phyloP scores from a whole-genome alignment of 495 filamentous ascomycete species.

The Daldinia bambusicola region DNA sequence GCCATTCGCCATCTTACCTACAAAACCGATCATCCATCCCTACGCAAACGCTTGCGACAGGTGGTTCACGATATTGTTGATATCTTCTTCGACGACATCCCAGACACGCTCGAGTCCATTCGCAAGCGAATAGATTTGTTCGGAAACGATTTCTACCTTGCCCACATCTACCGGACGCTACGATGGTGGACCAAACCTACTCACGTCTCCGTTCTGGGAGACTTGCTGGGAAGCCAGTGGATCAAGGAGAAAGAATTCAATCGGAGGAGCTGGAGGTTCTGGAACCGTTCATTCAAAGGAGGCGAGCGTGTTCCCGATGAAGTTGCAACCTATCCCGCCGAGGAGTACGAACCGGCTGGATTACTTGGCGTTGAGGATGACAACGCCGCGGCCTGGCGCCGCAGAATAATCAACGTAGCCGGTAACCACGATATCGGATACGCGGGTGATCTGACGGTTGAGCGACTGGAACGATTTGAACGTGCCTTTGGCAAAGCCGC shows the following conservation, averaged over 20 bases:
- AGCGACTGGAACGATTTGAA: constrained; percentile 82
- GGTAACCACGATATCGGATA: constrained; percentile 98
- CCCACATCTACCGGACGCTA: constrained; percentile 89
- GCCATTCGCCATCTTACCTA: constrained; percentile 63
- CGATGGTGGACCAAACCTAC: constrained; percentile 84
- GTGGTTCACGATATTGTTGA: constrained; percentile 63
- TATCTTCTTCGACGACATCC: constrained; percentile 70
- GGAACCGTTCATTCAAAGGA: constrained; percentile 80
- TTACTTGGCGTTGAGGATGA: constrained; percentile 55
- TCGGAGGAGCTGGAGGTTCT: constrained; percentile 75
- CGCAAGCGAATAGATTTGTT: constrained; percentile 87
- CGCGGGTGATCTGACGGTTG: constrained; percentile 81
- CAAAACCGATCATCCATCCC: constrained; percentile 53
- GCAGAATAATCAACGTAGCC: constrained; percentile 83
- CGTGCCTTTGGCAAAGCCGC: constrained; percentile 83
- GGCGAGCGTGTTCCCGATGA: constrained; percentile 74
- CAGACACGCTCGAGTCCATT: constrained; percentile 65
- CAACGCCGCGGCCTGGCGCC: constrained; percentile 70
- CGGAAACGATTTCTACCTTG: constrained; percentile 95
- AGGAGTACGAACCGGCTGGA: constrained; percentile 62
- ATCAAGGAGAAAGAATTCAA: constrained; percentile 85
- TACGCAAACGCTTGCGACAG: constrained; percentile 58
- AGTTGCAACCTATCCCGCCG: constrained; percentile 59
- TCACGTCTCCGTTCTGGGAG: constrained; percentile 89
- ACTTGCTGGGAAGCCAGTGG: constrained; percentile 97